Conservation (phyloP, 768 basidiomycete genomes). For the Termitomyces sp. region DNA sequence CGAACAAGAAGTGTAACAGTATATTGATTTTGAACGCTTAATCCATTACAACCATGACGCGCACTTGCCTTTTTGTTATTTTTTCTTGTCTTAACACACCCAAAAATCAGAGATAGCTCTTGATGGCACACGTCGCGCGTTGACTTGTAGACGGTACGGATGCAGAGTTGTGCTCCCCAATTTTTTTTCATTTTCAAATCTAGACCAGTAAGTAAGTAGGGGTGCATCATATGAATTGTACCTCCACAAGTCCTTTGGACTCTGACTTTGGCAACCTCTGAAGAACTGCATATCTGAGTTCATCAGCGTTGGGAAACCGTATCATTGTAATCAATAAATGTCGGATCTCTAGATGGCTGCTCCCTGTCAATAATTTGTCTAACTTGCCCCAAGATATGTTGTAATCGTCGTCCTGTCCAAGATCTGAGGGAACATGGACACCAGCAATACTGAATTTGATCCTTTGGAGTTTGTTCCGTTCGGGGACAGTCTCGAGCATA, state of each 20-base stretch:
- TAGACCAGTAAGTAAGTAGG: too few relatives aligned
- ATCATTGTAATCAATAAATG: neutral
- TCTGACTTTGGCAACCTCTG: neutral
- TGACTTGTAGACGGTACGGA: too few relatives aligned
- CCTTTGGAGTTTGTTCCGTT: neutral
- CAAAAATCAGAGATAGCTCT: too few relatives aligned
- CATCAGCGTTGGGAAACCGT: neutral
- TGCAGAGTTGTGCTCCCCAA: too few relatives aligned
- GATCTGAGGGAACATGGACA: neutral
- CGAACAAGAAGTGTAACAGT: neutral
- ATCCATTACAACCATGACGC: neutral
- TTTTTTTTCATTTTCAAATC: too few relatives aligned
- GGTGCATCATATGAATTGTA: neutral
- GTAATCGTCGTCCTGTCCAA: neutral
- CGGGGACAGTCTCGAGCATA: conserved; percentile 1
- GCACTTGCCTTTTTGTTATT: neutral
- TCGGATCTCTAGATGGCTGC: neutral
- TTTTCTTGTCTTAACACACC: too few relatives aligned
- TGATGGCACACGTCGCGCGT: too few relatives aligned
- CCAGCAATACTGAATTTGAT: neutral
- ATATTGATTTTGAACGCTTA: neutral
- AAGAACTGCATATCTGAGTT: neutral
- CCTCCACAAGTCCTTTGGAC: neutral
- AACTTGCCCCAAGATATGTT: neutral
- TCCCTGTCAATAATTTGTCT: neutral